Base-by-base conservation (phyloP, 1,139 yeast genomes). In the Saccharomyces pastorianus region DNA sequence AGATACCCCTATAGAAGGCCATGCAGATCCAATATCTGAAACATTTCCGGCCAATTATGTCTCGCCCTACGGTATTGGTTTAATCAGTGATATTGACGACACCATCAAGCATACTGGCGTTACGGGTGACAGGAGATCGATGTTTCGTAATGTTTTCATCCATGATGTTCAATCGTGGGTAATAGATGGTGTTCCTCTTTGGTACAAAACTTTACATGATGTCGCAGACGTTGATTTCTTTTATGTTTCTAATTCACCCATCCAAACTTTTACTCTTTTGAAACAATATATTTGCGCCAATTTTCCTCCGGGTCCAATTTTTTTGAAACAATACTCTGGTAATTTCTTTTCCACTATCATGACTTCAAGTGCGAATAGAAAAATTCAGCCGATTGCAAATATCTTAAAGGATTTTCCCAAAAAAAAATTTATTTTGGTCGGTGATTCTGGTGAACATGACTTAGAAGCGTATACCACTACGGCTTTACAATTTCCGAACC, bases 391-490 rank as follows among this genome's bases (percentile, higher is more conserved):
- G 0, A 75, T 95, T 52, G 74, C 77, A 49, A 77, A 80, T 56
- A 79, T 93, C n/a, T 62, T 89, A 29, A 69, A 71, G 2, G 96
- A 91, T 64, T 91, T 89, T 65, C 91, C 96, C 0, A 61, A 80
- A 1, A 83, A 91, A 60, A 82, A 80, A 63, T 93, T 93, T 66
- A 76, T 93, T 23, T 75, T 96, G 54, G 78, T 93, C 27, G 99
- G 99, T 23, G 99, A 95, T 68, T 85, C 97, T 1, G 98, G 99
- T 1, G 99, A 95, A 67, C 84, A 85, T 59, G 99, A 95, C 71
- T 74, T 93, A 49, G 99, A 95, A 65, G 96, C 98, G 0, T 95
- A 93, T 66, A 78, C 82, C 5, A 86, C 85, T 44, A 72, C 89
- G 42, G 89, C 96, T 0, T 70, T 73, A 42, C 62, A 69, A 31